Evolutionary conservation across 2,329 filamentous ascomycete species (phyloP).

Genomic region (Stachybotrys chartarum): DNA sequence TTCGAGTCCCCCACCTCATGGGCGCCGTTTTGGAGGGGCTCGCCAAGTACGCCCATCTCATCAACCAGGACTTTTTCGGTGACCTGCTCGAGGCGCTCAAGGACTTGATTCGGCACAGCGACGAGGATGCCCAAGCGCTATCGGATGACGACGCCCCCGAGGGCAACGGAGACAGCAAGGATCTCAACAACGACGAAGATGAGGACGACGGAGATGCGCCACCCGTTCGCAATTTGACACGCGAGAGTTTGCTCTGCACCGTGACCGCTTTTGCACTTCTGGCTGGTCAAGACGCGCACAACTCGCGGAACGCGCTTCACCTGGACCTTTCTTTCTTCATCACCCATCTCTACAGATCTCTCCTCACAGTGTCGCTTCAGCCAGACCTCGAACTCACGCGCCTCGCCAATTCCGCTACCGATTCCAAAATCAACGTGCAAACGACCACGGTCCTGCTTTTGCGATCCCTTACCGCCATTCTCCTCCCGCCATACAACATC

Average conservation of each 20-base stretch:
- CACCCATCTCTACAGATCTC: conserved; percentile 81
- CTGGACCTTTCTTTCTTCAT: conserved; percentile 95
- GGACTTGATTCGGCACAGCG: conserved; percentile 77
- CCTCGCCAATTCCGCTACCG: conserved; percentile 30
- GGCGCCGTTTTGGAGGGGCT: conserved; percentile 94
- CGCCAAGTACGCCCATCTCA: conserved; percentile 88
- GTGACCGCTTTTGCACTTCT: conserved; percentile 96
- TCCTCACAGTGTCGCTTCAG: conserved; percentile 72
- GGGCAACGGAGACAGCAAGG: too few species aligned
- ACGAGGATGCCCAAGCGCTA: conserved; percentile 44
- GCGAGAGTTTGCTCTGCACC: conserved; percentile 87
- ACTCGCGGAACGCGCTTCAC: conserved; percentile 71
- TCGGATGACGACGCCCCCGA: conserved; percentile 34
- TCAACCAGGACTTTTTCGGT: conserved; percentile 98
- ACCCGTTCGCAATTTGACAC: conserved; percentile 62
- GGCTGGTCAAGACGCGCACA: conserved; percentile 85
- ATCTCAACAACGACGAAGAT: conserved; percentile 28
- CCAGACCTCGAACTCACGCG: conserved; percentile 75
- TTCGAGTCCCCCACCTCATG: conserved; percentile 76
- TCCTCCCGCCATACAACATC: conserved; percentile 69
- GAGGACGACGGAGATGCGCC: conserved; percentile 35
- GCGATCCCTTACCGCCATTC: conserved; percentile 73
- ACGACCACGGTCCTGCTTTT: conserved; percentile 91
- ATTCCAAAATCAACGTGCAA: conserved; percentile 79
- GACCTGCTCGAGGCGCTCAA: conserved; percentile 91